These are phyloP conservation scores for Umbelopsis sp. DNA, from an alignment of 192 early-diverging fungal species.

Conservation along the genomic window DNA sequence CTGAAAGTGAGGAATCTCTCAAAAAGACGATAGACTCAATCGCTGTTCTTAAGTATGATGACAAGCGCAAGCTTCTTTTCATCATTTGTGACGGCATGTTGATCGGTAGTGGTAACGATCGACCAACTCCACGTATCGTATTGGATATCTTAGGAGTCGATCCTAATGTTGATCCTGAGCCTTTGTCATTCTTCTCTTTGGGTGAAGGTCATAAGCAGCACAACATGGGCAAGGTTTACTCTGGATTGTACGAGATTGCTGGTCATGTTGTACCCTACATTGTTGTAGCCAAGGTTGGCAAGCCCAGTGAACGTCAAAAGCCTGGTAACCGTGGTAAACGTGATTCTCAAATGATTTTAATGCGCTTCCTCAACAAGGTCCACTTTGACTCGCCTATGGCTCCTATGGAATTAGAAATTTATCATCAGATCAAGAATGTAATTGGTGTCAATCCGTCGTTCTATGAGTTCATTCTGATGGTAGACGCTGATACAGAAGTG, in stretches of 20 bases:
- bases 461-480: conserved; percentile 97
- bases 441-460: conserved; percentile 96
- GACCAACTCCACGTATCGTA: conserved; percentile 95
- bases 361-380: conserved; percentile 97
- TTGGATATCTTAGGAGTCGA: conserved; percentile 91
- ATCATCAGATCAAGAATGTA: conserved; percentile 98
- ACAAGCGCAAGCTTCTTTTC: conserved; percentile 88
- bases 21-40: conserved; percentile 85
- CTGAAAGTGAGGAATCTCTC: conserved; percentile 86
- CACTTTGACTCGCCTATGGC: conserved; percentile 94
- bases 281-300: conserved; percentile 93
- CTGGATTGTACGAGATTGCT: conserved; percentile 87
- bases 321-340: conserved; percentile 99
- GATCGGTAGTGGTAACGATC: conserved; percentile 94
- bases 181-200: conserved; percentile 81
- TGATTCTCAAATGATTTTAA: conserved; percentile 97
- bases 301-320: conserved; percentile 78
- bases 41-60: conserved; percentile 75
- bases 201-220: conserved; percentile 90
- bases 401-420: conserved; percentile 96
- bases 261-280: conserved; percentile 92
- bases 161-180: conserved; percentile 71
- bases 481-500: conserved; percentile 97
- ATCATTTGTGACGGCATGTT: conserved; percentile 92
- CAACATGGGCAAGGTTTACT: conserved; percentile 97